Percentiles rank a stretch among this genome's conserved stretches.
phyloP scores from a whole-genome alignment of 768 basidiomycete genomes.

The Hericium rajendrae region DNA sequence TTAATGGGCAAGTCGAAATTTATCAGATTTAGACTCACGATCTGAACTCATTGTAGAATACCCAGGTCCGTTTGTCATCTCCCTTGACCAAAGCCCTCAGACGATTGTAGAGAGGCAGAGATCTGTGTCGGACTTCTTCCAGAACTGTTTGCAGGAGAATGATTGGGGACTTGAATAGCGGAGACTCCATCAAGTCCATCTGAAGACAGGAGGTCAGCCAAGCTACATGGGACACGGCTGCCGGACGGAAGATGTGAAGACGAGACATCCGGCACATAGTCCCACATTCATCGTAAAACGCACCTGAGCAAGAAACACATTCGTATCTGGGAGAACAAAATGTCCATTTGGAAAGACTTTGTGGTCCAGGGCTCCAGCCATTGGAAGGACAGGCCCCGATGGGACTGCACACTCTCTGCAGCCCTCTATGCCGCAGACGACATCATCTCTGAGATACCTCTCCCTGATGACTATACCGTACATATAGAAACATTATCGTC shows the following conservation, averaged over 20 bases:
- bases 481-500: background rate
- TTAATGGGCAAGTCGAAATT: background rate
- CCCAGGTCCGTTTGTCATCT: slow-evolving; percentile 79
- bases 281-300: slow-evolving; percentile 9
- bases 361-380: slow-evolving; percentile 49
- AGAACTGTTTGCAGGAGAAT: slow-evolving; percentile 92
- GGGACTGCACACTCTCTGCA: slow-evolving; percentile 52
- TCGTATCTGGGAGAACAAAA: slow-evolving; percentile 88
- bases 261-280: background rate
- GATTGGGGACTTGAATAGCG: slow-evolving; percentile 65
- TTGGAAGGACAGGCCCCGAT: slow-evolving; percentile 42
- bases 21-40: slow-evolving; percentile 41
- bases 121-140: slow-evolving; percentile 93
- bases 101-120: slow-evolving; percentile 86
- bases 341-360: slow-evolving; percentile 54
- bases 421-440: slow-evolving; percentile 70
- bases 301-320: slow-evolving; percentile 87
- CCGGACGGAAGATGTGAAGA: background rate
- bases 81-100: slow-evolving; percentile 75
- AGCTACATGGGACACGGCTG: too few relatives aligned
- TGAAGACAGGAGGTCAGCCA: slow-evolving; percentile 21
- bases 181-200: slow-evolving; percentile 92
- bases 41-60: slow-evolving; percentile 82
- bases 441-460: slow-evolving; percentile 87
- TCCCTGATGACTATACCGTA: slow-evolving; percentile 62